A percentile compares a stretch with the other conserved stretches of the same genome.
These are phyloP conservation scores for Metahyphopichia silvanorum DNA, from an alignment of 805 yeast genomes.

Conservation along the genomic window DNA sequence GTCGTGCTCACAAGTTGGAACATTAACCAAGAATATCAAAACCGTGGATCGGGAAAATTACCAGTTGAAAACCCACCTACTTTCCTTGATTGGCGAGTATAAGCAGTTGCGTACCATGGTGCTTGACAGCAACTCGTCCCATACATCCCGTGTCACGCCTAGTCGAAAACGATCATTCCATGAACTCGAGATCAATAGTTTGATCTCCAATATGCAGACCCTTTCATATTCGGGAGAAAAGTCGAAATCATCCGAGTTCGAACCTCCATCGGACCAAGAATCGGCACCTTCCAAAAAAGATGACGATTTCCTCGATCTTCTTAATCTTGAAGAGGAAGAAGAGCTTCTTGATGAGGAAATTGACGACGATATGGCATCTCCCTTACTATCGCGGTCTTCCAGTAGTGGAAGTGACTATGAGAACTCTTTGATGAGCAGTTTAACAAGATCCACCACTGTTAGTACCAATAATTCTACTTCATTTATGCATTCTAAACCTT, in stretches of 20 bases:
- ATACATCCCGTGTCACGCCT: background rate
- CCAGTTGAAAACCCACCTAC: constrained; percentile 30
- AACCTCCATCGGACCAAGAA: constrained; percentile 8
- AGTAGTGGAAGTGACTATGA: constrained; percentile 29
- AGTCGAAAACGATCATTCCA: constrained; percentile 15
- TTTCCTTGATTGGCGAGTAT: constrained; percentile 39
- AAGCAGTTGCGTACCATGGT: constrained; percentile 32
- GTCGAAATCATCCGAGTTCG: no score
- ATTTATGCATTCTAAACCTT: constrained; percentile 8
- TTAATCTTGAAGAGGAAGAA: constrained; percentile 11
- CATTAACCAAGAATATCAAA: constrained; percentile 7
- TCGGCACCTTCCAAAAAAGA: constrained; percentile 5
- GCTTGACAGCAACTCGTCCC: constrained; percentile 8
- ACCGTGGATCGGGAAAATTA: constrained; percentile 30
- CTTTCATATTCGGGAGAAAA: no score
- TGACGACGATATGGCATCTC: constrained; percentile 17
- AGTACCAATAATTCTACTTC: constrained; percentile 26
- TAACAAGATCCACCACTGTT: constrained; percentile 42
- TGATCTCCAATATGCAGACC: constrained; percentile 25
- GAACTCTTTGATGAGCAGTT: constrained; percentile 34
- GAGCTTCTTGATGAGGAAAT: constrained; percentile 11
- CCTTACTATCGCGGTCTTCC: constrained; percentile 33
- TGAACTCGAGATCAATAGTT: constrained; percentile 23
- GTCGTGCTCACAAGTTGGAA: no score
- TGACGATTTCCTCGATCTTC: constrained; percentile 18